A percentile compares a stretch with the other conserved stretches of the same genome.
phyloP scores from a whole-genome alignment of 2,329 filamentous ascomycete genomes.

The Akanthomyces uredinophilus region DNA sequence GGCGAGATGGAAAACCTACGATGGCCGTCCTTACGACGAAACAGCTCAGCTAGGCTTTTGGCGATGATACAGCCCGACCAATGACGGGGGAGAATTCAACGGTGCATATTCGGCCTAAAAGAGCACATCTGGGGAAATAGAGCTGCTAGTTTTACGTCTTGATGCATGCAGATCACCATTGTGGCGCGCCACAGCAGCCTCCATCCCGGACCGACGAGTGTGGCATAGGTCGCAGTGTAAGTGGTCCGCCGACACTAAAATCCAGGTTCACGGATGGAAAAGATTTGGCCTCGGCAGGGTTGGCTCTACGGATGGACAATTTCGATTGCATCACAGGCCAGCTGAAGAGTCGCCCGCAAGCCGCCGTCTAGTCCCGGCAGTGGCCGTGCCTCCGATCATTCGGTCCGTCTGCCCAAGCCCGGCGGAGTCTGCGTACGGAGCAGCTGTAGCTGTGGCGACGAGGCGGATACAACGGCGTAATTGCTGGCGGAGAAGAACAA shows the following conservation, averaged over 20 bases:
- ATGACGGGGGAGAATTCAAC: not conserved
- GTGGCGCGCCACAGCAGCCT: not conserved
- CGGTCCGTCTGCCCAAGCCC: conserved; percentile 1
- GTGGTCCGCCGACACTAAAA: not conserved
- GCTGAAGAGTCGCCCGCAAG: not conserved
- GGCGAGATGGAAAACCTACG: not conserved
- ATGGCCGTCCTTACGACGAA: not conserved
- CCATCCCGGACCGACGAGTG: conserved; percentile 8
- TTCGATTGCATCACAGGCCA: conserved; percentile 6
- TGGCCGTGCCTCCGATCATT: not conserved
- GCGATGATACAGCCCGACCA: not conserved
- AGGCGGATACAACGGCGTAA: not conserved
- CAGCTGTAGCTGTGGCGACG: not conserved
- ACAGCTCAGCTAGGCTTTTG: not conserved
- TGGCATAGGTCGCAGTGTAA: not conserved
- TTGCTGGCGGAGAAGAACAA: not conserved
- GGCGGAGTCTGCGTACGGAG: not conserved
- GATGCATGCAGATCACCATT: not conserved
- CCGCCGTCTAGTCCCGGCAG: not conserved
- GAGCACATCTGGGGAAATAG: not conserved
- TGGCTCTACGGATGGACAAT: not conserved
- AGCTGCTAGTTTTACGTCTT: not conserved
- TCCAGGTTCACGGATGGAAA: not conserved
- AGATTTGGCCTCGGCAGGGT: not conserved
- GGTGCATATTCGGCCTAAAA: not conserved